Evolutionary conservation across 495 filamentous ascomycete species (phyloP).

Genomic region (Talaromyces thailandensis): DNA sequence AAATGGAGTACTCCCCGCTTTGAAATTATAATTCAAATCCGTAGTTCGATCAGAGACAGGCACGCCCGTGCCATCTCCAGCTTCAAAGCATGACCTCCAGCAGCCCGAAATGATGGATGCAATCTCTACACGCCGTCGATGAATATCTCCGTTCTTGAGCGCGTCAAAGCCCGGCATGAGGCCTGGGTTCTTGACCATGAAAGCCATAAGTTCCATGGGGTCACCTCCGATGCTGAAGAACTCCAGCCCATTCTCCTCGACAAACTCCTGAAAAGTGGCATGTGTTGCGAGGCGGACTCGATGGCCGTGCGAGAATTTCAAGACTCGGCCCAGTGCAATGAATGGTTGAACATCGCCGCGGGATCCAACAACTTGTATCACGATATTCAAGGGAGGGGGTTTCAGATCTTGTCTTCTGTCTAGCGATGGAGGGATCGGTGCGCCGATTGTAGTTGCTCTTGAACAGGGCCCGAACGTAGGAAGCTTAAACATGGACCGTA

Average conservation of each 20-base stretch:
- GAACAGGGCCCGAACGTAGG: conserved; percentile 36
- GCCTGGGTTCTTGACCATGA: conserved; percentile 80
- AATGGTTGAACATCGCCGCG: conserved; percentile 78
- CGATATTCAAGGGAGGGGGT: conserved; percentile 56
- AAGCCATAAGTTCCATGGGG: conserved; percentile 72
- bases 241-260: conserved; percentile 62
- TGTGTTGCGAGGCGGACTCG: conserved; percentile 73
- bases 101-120: conserved; percentile 66
- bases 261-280: conserved; percentile 56
- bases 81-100: conserved; percentile 66
- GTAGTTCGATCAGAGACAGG: conserved; percentile 32
- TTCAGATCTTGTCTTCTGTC: conserved; percentile 49
- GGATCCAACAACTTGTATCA: conserved; percentile 72
- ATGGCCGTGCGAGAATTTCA: conserved; percentile 59
- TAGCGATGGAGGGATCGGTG: conserved; percentile 53
- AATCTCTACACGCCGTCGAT: conserved; percentile 55
- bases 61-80: conserved; percentile 48
- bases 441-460: conserved; percentile 42
- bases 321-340: conserved; percentile 52
- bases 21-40: conserved; percentile 20
- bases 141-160: conserved; percentile 59
- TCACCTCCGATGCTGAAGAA: conserved; percentile 77
- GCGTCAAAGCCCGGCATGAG: conserved; percentile 63
- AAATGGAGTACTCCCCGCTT: conserved; percentile 48
- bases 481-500: conserved; percentile 20